Base-by-base conservation (phyloP, 176 grass and related monocot genomes). In the Poa annua region DNA sequence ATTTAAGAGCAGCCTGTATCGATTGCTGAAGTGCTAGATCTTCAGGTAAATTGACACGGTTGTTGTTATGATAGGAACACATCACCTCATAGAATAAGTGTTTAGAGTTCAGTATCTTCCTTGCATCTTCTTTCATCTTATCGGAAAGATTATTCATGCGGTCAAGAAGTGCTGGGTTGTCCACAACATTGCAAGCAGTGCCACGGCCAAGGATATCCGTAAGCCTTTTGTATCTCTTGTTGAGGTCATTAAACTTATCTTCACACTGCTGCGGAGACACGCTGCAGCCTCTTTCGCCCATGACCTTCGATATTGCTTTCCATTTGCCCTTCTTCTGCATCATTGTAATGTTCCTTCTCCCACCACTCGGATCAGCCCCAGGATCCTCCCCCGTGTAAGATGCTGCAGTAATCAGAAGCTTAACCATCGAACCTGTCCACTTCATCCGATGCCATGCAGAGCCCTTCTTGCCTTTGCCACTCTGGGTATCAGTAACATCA, bases 311-410 rank as follows among this genome's bases (percentile, higher is more conserved):
- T 77, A 99, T 93, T 10, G 89, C 89, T 68, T 92, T 99, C 97
- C 97, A 99, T 84, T 99, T 99, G 16, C 97, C 97, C 57, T 99
- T 99, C 78, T 96, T 99, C 85, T 99, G 97, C 80, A 94, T 88
- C 21, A 93, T 66, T 7, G 91, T 35, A 51, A 81, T 88, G 81
- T 84, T 94, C 77, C 87, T 94, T 82, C 62, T 90, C 20, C 77
- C 49, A 36, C 87, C 80, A 22, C 48, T 49, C n/a, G 76, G 87
- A 81, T 96, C 96, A 26, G 83, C 75, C 68, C 82, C 77, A 61
- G 64, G 76, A 86, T 99, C 93, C 50, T 99, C 97, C 62, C 93
- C 93, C 0, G 89, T 88, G 67, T 96, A 92, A 22, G 93, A 91
- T 77, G 93, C 93, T 54, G 93, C 89, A 42, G 97, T 96, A 78